A percentile compares a stretch with the other conserved stretches of the same genome.
These are phyloP conservation scores for Fonsecaea multimorphosa DNA, from an alignment of 2,329 filamentous ascomycete genomes.

Conservation along the genomic window DNA sequence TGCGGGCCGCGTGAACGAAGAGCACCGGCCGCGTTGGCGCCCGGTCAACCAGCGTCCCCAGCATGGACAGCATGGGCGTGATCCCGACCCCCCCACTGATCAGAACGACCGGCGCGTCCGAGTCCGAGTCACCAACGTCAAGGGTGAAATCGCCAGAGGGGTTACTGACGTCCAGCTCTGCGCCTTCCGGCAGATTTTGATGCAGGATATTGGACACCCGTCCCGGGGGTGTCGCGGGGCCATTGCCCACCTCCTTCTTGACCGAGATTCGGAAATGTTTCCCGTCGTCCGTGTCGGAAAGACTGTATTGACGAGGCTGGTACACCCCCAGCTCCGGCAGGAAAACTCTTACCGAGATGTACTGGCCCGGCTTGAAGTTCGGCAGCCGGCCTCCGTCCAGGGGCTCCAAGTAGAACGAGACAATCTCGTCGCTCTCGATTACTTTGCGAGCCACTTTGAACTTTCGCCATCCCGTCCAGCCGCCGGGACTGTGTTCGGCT, in stretches of 20 bases:
- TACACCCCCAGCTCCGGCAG: constrained; percentile 65
- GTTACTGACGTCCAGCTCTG: constrained; percentile 69
- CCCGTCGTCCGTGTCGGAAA: constrained; percentile 61
- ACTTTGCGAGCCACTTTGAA: constrained; percentile 71
- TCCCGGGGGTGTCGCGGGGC: constrained; percentile 60
- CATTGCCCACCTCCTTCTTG: constrained; percentile 67
- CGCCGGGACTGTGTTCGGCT: constrained; percentile 27
- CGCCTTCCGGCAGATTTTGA: constrained; percentile 65
- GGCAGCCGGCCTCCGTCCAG: constrained; percentile 67
- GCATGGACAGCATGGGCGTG: constrained; percentile 66
- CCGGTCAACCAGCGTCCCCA: constrained; percentile 53
- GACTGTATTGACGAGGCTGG: constrained; percentile 74
- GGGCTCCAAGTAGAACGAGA: constrained; percentile 72
- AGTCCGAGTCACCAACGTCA: constrained; percentile 45
- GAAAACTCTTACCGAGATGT: constrained; percentile 67
- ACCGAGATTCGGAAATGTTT: constrained; percentile 72
- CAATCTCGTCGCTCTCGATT: constrained; percentile 70
- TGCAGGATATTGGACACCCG: constrained; percentile 74
- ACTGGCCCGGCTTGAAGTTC: constrained; percentile 72
- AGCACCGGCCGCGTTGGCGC: constrained; percentile 30
- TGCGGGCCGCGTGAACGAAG: constrained; percentile 38
- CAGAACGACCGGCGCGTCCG: constrained; percentile 60
- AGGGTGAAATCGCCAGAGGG: constrained; percentile 69
- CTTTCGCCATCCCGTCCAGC: constrained; percentile 70
- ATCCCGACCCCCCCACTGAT: constrained; percentile 68